phyloP scores from a whole-genome alignment of 495 filamentous ascomycete species.

The Xanthoparmelia taractica region DNA sequence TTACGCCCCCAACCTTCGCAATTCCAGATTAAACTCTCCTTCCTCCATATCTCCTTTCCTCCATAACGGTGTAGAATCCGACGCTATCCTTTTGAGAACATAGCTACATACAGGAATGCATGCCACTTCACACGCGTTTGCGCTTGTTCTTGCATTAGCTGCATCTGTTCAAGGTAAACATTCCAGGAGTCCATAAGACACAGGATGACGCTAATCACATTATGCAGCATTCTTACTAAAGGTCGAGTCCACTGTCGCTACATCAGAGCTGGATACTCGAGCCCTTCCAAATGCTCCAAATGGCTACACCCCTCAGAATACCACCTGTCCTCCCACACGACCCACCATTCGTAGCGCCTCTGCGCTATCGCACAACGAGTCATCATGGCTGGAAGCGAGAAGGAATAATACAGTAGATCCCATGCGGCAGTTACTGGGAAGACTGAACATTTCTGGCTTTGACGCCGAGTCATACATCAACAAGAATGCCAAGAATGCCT shows the following conservation, averaged over 20 bases:
- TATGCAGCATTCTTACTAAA: not conserved
- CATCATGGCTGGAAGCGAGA: slow-evolving; percentile 53
- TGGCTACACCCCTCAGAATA: slow-evolving; percentile 39
- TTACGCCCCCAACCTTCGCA: not conserved
- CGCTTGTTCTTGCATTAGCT: slow-evolving; percentile 2
- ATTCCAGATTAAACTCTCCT: too few species aligned
- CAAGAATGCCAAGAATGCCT: slow-evolving; percentile 45
- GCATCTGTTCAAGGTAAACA: slow-evolving; percentile 10
- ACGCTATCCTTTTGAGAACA: not conserved
- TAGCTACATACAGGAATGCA: not conserved
- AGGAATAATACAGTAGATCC: slow-evolving; percentile 51
- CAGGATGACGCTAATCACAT: not conserved
- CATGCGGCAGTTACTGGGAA: slow-evolving; percentile 64
- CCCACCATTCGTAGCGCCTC: slow-evolving; percentile 49
- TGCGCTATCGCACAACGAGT: slow-evolving; percentile 58
- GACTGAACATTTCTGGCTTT: slow-evolving; percentile 66
- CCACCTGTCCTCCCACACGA: slow-evolving; percentile 37
- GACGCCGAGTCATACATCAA: slow-evolving; percentile 66
- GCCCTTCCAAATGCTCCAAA: slow-evolving; percentile 43
- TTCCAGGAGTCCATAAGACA: not conserved
- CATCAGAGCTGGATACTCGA: slow-evolving; percentile 10
- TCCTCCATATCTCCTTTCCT: not conserved
- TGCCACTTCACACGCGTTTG: not conserved
- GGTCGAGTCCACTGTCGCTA: slow-evolving; percentile 2
- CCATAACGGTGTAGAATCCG: not conserved